Conservation (phyloP, 306 rosid genomes). For the Acacia melanoxylon region DNA sequence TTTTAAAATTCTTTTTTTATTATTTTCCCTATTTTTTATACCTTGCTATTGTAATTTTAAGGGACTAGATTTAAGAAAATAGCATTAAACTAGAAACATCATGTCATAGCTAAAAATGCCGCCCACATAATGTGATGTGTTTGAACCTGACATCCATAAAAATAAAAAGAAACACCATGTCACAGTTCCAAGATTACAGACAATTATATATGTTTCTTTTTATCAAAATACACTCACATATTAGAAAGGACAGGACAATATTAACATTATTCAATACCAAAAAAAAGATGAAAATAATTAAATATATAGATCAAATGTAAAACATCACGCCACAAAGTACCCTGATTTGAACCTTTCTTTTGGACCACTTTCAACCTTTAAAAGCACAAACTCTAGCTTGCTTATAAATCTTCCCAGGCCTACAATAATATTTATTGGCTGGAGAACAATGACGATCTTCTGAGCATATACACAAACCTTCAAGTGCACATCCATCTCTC, state of each 20-base stretch:
- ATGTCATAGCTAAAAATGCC: neutral
- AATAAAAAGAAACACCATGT: too few species aligned
- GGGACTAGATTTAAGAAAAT: too few species aligned
- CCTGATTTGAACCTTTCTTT: neutral
- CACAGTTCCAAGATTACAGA: too few species aligned
- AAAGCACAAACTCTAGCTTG: conserved; percentile 69
- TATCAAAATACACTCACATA: neutral
- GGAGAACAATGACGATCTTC: conserved; percentile 73
- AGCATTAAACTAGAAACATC: neutral
- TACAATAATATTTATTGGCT: conserved; percentile 57
- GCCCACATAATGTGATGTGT: too few species aligned
- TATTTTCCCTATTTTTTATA: too few species aligned
- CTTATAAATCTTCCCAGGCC: conserved; percentile 52
- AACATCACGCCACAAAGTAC: neutral
- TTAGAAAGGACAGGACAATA: neutral
- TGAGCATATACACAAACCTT: conserved; percentile 75
- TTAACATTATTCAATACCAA: neutral
- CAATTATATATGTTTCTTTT: too few species aligned
- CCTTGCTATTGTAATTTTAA: too few species aligned
- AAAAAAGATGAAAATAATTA: neutral
- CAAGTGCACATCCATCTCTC: conserved; percentile 74
- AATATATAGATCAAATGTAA: neutral
- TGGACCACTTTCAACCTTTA: neutral
- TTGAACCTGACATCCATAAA: too few species aligned
- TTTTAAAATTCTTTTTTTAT: too few species aligned